These are phyloP conservation scores for Rugonectria rugulosa DNA, from an alignment of 2,329 filamentous ascomycete species.

Conservation along the genomic window DNA sequence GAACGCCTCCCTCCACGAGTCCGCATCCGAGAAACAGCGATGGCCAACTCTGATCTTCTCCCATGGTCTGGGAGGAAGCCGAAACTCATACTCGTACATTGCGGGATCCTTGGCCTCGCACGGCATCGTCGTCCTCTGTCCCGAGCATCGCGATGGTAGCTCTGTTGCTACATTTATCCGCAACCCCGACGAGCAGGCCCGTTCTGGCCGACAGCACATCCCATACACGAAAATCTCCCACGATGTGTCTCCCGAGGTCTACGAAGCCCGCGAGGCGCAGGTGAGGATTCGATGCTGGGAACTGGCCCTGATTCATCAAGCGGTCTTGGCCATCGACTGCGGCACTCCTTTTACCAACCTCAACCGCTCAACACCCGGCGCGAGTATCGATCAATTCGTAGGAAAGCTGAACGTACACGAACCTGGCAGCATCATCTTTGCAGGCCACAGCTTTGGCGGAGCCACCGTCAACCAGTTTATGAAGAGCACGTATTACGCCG, in stretches of 20 bases:
- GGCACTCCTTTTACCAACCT: conserved; percentile 60
- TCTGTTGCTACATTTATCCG: conserved; percentile 78
- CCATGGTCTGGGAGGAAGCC: conserved; percentile 81
- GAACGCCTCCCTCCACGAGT: conserved; percentile 69
- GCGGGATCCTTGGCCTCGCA: conserved; percentile 81
- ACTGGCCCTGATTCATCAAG: conserved; percentile 73
- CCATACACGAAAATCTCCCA: conserved; percentile 67
- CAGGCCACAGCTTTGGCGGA: conserved; percentile 83
- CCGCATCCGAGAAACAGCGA: conserved; percentile 57
- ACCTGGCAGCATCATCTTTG: conserved; percentile 77
- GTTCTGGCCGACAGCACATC: conserved; percentile 42
- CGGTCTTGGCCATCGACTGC: conserved; percentile 70
- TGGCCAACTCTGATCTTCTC: conserved; percentile 90
- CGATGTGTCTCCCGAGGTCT: conserved; percentile 69
- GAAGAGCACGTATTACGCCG: conserved; percentile 78
- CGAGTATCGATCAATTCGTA: conserved; percentile 65
- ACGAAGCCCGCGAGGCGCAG: conserved; percentile 73
- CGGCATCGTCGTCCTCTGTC: conserved; percentile 80
- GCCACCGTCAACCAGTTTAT: conserved; percentile 78
- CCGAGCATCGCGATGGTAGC: conserved; percentile 85
- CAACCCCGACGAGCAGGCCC: conserved; percentile 58
- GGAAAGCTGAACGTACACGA: conserved; percentile 71
- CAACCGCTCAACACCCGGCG: conserved; percentile 54
- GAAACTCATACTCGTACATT: conserved; percentile 87
- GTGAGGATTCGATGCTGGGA: conserved; percentile 82